Conservation (phyloP, 495 filamentous ascomycete species). For the Jackrogersella multiformis region DNA sequence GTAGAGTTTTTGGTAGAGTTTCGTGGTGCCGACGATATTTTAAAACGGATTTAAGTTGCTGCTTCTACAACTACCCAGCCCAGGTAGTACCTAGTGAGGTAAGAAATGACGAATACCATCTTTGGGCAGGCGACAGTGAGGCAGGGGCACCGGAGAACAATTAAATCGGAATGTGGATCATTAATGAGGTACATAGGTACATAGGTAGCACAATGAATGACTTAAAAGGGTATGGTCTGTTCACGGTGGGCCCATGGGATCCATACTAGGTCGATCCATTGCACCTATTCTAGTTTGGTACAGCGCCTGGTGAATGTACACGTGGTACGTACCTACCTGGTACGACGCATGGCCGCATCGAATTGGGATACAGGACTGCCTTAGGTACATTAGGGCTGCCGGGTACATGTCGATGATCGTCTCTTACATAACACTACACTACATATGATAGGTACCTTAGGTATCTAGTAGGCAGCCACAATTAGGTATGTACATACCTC, state of each 20-base stretch:
- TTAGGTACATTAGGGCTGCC: not conserved
- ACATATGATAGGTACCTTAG: not conserved
- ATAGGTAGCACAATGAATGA: conserved; percentile 12
- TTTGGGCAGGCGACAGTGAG: not conserved
- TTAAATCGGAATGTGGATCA: conserved; percentile 30
- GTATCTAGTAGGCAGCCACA: no score
- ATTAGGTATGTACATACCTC: no score
- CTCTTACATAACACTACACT: not conserved
- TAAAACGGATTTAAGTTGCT: not conserved
- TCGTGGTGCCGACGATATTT: no score
- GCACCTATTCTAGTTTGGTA: no score
- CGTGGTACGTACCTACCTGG: not conserved
- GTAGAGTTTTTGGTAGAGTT: no score
- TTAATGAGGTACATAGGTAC: conserved; percentile 12
- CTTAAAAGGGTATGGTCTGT: no score
- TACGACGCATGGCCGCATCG: not conserved
- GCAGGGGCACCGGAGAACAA: conserved; percentile 9
- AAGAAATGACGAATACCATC: not conserved
- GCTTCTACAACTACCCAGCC: conserved; percentile 2
- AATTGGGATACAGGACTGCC: not conserved
- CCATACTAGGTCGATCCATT: no score
- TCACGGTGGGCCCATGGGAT: no score
- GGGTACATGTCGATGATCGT: not conserved
- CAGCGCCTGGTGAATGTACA: not conserved
- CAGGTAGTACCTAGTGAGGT: no score